Evolutionary conservation across 1,139 yeast genomes (phyloP).

Genomic region (Hemisphaericaspora xylofermentans): DNA sequence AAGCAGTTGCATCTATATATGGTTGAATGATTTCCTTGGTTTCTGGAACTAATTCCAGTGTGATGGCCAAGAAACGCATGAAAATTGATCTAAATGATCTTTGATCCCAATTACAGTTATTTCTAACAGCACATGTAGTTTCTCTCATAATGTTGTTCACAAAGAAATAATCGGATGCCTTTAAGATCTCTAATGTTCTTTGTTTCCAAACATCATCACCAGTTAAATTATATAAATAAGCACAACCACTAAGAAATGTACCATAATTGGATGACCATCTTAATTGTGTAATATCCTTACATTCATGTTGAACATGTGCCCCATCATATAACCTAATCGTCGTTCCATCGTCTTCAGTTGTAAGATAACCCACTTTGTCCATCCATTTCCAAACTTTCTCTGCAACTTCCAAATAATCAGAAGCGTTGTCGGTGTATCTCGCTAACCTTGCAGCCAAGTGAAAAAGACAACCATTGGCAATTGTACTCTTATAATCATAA

Average conservation of each 20-base stretch:
- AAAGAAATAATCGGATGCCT: slow-evolving; percentile 52
- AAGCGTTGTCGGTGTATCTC: slow-evolving; percentile 61
- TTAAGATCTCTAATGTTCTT: slow-evolving; percentile 50
- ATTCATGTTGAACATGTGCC: slow-evolving; percentile 55
- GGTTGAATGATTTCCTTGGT: slow-evolving; percentile 42
- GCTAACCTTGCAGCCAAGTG: slow-evolving; percentile 78
- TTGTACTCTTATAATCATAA: slow-evolving; percentile 75
- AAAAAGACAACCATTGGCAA: slow-evolving; percentile 76
- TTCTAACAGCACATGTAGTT: slow-evolving; percentile 54
- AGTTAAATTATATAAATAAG: slow-evolving; percentile 68
- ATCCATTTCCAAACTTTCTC: slow-evolving; percentile 73
- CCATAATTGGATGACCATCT: slow-evolving; percentile 85
- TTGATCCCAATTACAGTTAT: slow-evolving; percentile 71
- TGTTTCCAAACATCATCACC: slow-evolving; percentile 54
- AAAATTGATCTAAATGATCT: slow-evolving; percentile 74
- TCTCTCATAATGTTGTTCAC: slow-evolving; percentile 56
- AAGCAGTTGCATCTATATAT: slow-evolving; percentile 52
- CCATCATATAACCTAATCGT: slow-evolving; percentile 63
- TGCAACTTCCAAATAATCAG: slow-evolving; percentile 59
- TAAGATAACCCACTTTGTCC: slow-evolving; percentile 47
- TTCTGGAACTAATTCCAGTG: slow-evolving; percentile 57
- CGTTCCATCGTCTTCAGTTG: slow-evolving; percentile 33
- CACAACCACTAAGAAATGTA: slow-evolving; percentile 65
- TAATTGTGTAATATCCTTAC: slow-evolving; percentile 50
- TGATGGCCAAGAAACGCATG: slow-evolving; percentile 61